Evolutionary conservation across 2,329 filamentous ascomycete species (phyloP), one percentile per base, ranked within the genome.

Genomic region (Pseudogymnoascus sp.): DNA sequence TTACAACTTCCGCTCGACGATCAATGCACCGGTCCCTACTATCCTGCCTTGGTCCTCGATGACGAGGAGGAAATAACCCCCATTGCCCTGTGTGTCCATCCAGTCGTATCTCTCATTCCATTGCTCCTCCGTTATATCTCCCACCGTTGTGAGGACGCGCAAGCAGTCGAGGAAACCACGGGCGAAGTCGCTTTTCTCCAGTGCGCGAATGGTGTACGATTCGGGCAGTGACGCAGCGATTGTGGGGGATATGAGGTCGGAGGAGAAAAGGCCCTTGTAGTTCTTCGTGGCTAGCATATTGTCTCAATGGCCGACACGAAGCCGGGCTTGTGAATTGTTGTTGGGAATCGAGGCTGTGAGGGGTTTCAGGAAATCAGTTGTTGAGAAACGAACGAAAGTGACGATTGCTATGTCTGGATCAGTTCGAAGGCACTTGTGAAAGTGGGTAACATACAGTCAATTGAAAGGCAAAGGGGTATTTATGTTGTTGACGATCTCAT

Each of bases 1-100:
- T 71, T 77, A 90, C 88, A 94, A 94, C 76, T 97, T 97, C 75
- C 88, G 83, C 83, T 99, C 94, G 56, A 96, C 90, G 65, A 97
- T 82, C 74, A 97, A 75, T 34, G 88, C 88, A 1, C 94, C 94
- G 0, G 91, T 95, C 35, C 89, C 92, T 21, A 96, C 92, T 58
- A 96, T 83, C 63, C 72, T 72, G 61, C 71, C 55, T n/a, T 35
- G 30, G 71, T 96, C 88, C 70, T 90, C 86, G 57, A 97, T 86
- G 65, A 92, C 89, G 28, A 97, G 77, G 62, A 96, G 79, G 73
- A 88, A 96, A 78, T 96, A 96, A 62, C 84, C 84, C 63, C 86
- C 87, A 63, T 84, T 61, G 10, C 62, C 83, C 67, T 86, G 83
- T 58, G 77, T 76, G 37, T 79, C 76, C 78, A 96, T 91, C 80